A percentile compares a stretch with the other conserved stretches of the same genome.
Conservation (phyloP, 257 asterid species). For the Penstemon eatonii region DNA sequence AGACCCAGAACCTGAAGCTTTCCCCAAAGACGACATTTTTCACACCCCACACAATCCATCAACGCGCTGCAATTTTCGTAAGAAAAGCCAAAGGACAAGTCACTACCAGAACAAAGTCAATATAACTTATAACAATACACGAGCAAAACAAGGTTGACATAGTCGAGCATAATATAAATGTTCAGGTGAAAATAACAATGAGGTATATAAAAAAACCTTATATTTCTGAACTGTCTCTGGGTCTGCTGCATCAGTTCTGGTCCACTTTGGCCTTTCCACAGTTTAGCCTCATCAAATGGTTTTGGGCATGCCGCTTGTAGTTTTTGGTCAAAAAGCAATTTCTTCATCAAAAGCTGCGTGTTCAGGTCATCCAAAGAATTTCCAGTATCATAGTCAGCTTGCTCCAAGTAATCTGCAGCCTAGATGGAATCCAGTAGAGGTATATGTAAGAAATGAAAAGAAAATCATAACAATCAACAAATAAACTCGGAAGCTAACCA, state of each 20-base stretch:
- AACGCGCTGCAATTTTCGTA: slow-evolving; percentile 43
- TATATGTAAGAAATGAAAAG: not conserved
- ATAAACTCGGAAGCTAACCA: slow-evolving; percentile 1
- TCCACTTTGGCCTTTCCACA: slow-evolving; percentile 74
- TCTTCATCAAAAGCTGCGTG: slow-evolving; percentile 46
- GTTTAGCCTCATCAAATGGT: slow-evolving; percentile 71
- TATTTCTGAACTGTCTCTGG: slow-evolving; percentile 63
- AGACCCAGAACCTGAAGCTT: slow-evolving; percentile 73
- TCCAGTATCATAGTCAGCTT: slow-evolving; percentile 68
- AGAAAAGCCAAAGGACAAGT: slow-evolving; percentile 6
- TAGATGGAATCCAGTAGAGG: slow-evolving; percentile 25
- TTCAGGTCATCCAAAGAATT: slow-evolving; percentile 55
- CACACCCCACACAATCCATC: slow-evolving; percentile 74
- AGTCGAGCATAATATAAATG: not conserved
- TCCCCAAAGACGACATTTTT: slow-evolving; percentile 72
- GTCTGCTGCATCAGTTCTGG: slow-evolving; percentile 57
- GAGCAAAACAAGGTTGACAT: not conserved
- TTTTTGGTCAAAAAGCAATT: slow-evolving; percentile 44
- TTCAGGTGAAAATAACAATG: not conserved
- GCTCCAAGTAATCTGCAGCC: slow-evolving; percentile 68
- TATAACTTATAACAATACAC: not conserved
- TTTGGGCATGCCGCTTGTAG: slow-evolving; percentile 58
- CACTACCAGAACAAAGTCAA: slow-evolving; percentile 1
- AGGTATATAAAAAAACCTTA: slow-evolving; percentile 42
- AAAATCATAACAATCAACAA: not conserved